Evolutionary conservation across 306 rosid species (phyloP).

Genomic region (Pterocarpus santalinus): DNA sequence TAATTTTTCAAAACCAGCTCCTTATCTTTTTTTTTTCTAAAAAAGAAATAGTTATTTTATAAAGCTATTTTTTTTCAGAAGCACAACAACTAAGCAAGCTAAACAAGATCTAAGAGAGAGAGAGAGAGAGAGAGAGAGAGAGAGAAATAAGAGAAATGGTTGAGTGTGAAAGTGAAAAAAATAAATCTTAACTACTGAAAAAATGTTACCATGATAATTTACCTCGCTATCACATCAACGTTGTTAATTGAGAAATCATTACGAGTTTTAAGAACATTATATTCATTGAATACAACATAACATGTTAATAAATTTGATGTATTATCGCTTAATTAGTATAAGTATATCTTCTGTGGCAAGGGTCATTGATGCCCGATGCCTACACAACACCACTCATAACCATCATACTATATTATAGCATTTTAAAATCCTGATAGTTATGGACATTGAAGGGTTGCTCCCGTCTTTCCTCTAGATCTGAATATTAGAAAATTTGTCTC

Average conservation of each 20-base stretch:
- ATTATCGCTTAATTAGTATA: not conserved
- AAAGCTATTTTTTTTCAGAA: no score
- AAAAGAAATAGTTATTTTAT: no score
- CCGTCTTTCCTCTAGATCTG: not conserved
- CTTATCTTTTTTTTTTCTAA: no score
- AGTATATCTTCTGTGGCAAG: not conserved
- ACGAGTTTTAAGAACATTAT: not conserved
- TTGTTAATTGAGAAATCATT: not conserved
- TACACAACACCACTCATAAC: not conserved
- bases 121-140: no score
- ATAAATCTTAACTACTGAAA: no score
- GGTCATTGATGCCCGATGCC: not conserved
- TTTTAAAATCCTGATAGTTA: not conserved
- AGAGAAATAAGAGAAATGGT: no score
- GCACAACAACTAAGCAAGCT: no score
- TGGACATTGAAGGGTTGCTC: conserved; percentile 5
- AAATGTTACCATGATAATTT: no score
- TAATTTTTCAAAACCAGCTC: no score
- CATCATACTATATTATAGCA: not conserved
- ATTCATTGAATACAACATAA: not conserved
- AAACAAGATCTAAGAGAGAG: no score
- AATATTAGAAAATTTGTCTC: not conserved
- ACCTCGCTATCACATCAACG: not conserved
- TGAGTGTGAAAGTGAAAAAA: no score
- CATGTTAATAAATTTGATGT: not conserved